Conservation (phyloP, 139 green algal species). For the Tetratostichococcus sp. region DNA sequence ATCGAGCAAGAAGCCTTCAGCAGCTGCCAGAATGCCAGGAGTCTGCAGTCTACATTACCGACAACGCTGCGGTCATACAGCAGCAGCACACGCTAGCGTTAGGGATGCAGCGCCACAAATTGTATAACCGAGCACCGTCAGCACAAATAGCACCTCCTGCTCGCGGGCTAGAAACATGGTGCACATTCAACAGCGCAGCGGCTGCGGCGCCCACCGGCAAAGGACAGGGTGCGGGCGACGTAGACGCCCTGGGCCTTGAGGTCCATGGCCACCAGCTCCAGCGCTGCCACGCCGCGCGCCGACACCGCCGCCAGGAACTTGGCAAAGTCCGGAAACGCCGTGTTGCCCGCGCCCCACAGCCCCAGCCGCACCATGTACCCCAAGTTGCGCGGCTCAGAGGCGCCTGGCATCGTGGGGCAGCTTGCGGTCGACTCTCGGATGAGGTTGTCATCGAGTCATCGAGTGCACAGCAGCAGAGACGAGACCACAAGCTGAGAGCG, state of each 20-base stretch:
- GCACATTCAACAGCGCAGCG: background rate
- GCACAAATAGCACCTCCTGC: no score
- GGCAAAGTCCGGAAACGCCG: conserved; percentile 25
- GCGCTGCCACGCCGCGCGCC: conserved; percentile 36
- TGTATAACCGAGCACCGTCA: no score
- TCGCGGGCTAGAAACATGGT: no score
- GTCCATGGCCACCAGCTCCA: conserved; percentile 60
- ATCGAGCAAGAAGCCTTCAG: no score
- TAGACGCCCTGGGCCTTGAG: conserved; percentile 45
- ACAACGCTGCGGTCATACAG: no score
- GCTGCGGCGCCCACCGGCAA: conserved; percentile 1
- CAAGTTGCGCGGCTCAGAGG: conserved; percentile 57
- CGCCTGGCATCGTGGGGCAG: conserved; percentile 7
- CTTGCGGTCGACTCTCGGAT: background rate
- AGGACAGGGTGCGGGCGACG: conserved; percentile 37
- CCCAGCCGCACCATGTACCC: conserved; percentile 66
- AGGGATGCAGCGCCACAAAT: no score
- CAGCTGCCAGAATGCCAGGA: no score
- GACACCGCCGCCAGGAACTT: conserved; percentile 23
- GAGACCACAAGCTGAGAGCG: no score
- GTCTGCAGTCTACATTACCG: no score
- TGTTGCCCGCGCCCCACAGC: conserved; percentile 44
- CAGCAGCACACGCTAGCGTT: no score
- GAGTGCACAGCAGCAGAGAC: background rate
- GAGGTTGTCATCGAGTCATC: no score